Evolutionary conservation across 2,329 filamentous ascomycete genomes (phyloP), one percentile per base, ranked within the genome.

Genomic region (Orbilia blumenaviensis): DNA sequence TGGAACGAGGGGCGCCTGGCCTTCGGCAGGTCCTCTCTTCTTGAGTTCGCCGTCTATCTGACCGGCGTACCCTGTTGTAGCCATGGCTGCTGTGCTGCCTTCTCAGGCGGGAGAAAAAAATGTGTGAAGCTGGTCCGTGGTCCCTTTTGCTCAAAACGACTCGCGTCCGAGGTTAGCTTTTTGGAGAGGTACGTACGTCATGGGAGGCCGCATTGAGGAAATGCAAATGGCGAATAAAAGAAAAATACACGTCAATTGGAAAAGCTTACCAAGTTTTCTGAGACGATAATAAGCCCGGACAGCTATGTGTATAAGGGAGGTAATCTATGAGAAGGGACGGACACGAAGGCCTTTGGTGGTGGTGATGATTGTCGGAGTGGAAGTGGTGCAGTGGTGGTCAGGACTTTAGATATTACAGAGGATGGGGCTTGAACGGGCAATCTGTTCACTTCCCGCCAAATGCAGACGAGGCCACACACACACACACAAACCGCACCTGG

Each of bases 391-490:
- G 52, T 56, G 52, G 52, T 56, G 52, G 52, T 25, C 52, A 21
- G 66, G 76, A 61, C 74, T 75, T 79, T 76, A 41, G 78, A 46
- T 79, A 79, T 63, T 56, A 56, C n/a, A n/a, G n/a, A n/a, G 38
- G 77, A 69, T 76, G 78, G 18, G 78, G 75, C 34, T 50, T 66
- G 68, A 64, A 64, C 38, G 62, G 68, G 71, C 71, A 75, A 75
- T 75, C 62, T 75, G 71, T 67, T 75, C 71, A 75, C 71, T 75
- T 75, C 71, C 56, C 54, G 56, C 58, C 69, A 66, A 52, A 52
- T 18, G 6, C 54, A 44, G 58, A 64, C 67, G 54, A 64, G 56
- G 48, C 62, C 56, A 64, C 67, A 61, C 56, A 61, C 58, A 71
- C 64, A 50, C 41, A 38, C 38, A 44, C 36, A 34, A 58, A 42